Percentiles rank a stretch among this genome's conserved stretches.
Evolutionary conservation across 768 basidiomycete genomes (phyloP).

Genomic region (Xerocomus potaroensis): DNA sequence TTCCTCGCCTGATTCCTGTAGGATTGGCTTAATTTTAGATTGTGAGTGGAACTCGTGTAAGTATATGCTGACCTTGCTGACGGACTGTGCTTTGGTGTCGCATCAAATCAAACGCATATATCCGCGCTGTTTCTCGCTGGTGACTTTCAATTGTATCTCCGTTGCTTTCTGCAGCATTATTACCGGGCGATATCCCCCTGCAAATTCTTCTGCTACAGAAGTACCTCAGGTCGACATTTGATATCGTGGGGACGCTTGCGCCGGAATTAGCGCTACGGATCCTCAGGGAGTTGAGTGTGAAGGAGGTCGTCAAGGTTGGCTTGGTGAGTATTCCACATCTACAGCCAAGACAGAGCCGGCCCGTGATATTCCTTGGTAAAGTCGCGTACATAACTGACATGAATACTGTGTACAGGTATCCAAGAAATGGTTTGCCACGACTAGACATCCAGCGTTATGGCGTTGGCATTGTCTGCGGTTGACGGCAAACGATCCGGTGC

Average conservation of each 20-base stretch:
- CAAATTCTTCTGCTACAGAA: constrained; percentile 84
- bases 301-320: constrained; percentile 53
- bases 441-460: constrained; percentile 71
- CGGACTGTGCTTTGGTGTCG: neutral
- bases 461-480: constrained; percentile 68
- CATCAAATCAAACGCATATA: neutral
- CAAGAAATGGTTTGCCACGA: constrained; percentile 36
- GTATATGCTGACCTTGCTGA: constrained; percentile 3
- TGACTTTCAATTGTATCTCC: constrained; percentile 8
- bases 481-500: constrained; percentile 67
- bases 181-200: constrained; percentile 80
- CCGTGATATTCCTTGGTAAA: neutral
- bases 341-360: neutral
- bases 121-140: neutral
- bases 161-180: constrained; percentile 45
- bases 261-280: constrained; percentile 63
- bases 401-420: constrained; percentile 32
- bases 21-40: constrained; percentile 29
- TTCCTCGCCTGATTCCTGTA: neutral
- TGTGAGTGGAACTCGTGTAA: constrained; percentile 14
- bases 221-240: constrained; percentile 78
- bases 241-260: constrained; percentile 70
- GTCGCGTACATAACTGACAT: neutral
- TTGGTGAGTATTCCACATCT: constrained; percentile 23
- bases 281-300: constrained; percentile 53